phyloP scores from a whole-genome alignment of 257 asterid genomes.

The Primulina huaijiensis region DNA sequence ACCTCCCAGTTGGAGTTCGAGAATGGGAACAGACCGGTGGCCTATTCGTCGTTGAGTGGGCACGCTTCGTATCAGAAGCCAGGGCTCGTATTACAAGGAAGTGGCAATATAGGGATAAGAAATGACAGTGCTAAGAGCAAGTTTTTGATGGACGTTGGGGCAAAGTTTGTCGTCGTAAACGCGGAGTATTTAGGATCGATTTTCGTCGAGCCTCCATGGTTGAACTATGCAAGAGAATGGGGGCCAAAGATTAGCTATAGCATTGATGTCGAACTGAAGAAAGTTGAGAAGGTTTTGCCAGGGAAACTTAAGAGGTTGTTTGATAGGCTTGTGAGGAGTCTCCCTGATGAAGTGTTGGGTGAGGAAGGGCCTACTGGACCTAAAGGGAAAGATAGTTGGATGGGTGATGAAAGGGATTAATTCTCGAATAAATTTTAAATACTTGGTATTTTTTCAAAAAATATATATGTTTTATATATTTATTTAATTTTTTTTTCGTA shows the following conservation, averaged over 20 bases:
- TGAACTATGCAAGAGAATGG: slow-evolving; percentile 70
- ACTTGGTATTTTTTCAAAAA: too few species aligned
- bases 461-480: too few species aligned
- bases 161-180: slow-evolving; percentile 31
- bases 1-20: slow-evolving; percentile 47
- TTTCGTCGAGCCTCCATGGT: slow-evolving; percentile 58
- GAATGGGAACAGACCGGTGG: slow-evolving; percentile 49
- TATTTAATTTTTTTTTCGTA: too few species aligned
- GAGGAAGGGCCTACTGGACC: slow-evolving; percentile 91
- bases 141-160: slow-evolving; percentile 41
- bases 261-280: slow-evolving; percentile 47
- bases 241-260: slow-evolving; percentile 67
- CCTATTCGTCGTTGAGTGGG: slow-evolving; percentile 67
- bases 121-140: slow-evolving; percentile 60
- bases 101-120: slow-evolving; percentile 52
- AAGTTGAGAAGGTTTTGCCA: slow-evolving; percentile 51
- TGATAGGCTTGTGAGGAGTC: slow-evolving; percentile 38
- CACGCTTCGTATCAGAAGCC: slow-evolving; percentile 58
- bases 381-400: slow-evolving; percentile 72
- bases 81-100: slow-evolving; percentile 63
- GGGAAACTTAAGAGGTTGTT: slow-evolving; percentile 45
- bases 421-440: background rate
- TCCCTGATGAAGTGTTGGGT: slow-evolving; percentile 72
- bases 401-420: slow-evolving; percentile 61
- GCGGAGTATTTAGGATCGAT: slow-evolving; percentile 46